Conservation (phyloP, 2,329 filamentous ascomycete species). For the Scedosporium minutisporum region DNA sequence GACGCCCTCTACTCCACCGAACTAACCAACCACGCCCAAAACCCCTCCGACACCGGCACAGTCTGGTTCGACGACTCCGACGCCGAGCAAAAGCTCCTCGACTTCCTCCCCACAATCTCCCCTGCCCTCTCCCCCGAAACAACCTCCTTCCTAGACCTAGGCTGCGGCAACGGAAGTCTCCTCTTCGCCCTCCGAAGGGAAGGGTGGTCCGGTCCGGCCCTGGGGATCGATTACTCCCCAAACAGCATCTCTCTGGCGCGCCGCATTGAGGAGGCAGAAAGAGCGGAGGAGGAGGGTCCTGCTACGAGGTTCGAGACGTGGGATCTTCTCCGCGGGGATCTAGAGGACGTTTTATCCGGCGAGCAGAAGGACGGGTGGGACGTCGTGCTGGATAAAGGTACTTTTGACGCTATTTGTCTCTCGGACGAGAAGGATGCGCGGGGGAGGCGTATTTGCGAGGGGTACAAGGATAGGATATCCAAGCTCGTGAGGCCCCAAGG, state of each 20-base stretch:
- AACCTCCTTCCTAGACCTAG: slow-evolving; percentile 66
- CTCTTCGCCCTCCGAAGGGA: slow-evolving; percentile 63
- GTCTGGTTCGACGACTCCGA: slow-evolving; percentile 94
- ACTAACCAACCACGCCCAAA: slow-evolving; percentile 58
- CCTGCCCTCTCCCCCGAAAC: not conserved
- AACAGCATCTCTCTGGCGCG: slow-evolving; percentile 65
- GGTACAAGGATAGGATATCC: slow-evolving; percentile 62
- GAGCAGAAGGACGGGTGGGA: slow-evolving; percentile 56
- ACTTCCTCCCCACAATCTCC: slow-evolving; percentile 43
- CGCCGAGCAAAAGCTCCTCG: slow-evolving; percentile 71
- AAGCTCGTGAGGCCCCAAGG: slow-evolving; percentile 54
- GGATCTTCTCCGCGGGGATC: slow-evolving; percentile 47
- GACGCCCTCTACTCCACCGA: slow-evolving; percentile 64
- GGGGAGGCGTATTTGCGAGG: slow-evolving; percentile 58
- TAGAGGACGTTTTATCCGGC: slow-evolving; percentile 22
- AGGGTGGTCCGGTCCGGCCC: slow-evolving; percentile 57
- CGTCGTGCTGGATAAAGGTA: slow-evolving; percentile 93
- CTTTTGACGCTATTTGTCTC: slow-evolving; percentile 91
- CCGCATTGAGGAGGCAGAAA: slow-evolving; percentile 40
- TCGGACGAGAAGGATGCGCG: slow-evolving; percentile 42
- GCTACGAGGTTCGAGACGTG: slow-evolving; percentile 39
- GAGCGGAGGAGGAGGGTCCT: slow-evolving; percentile 13
- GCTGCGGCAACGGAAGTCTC: slow-evolving; percentile 88
- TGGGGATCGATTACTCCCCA: slow-evolving; percentile 82
- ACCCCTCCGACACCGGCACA: slow-evolving; percentile 74